Evolutionary conservation across 441 rosid species (phyloP).

Genomic region (Pelargonium fulgidum): DNA sequence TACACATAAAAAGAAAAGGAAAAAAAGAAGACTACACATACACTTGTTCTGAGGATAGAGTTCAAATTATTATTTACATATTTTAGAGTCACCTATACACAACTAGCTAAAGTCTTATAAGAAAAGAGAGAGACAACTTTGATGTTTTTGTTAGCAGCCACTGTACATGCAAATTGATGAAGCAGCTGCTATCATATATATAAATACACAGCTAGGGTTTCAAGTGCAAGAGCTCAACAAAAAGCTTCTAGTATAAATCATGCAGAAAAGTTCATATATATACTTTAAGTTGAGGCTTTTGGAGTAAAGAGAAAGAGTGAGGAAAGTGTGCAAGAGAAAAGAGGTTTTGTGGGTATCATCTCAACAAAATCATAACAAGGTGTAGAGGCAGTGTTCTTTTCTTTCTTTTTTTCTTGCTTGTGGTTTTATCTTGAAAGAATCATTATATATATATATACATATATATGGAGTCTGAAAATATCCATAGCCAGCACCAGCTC

Average conservation of each 20-base stretch:
- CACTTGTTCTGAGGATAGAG: too few relatives aligned
- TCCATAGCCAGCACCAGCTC: slow-evolving; percentile 22
- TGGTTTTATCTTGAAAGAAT: not conserved
- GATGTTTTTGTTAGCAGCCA: not conserved
- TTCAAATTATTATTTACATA: too few relatives aligned
- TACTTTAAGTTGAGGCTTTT: not conserved
- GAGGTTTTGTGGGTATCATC: not conserved
- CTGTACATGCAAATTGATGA: slow-evolving; percentile 3
- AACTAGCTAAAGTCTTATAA: not conserved
- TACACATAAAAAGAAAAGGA: too few relatives aligned
- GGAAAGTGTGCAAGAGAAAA: not conserved
- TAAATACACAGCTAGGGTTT: not conserved
- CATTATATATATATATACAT: slow-evolving; percentile 3
- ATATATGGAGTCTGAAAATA: slow-evolving; percentile 26
- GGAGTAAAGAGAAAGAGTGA: not conserved
- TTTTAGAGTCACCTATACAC: not conserved
- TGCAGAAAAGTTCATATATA: not conserved
- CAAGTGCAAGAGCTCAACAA: not conserved
- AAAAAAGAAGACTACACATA: too few relatives aligned
- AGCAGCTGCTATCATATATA: not conserved
- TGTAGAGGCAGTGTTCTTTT: not conserved
- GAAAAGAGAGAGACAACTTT: not conserved
- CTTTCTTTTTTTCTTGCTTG: not conserved
- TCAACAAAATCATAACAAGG: too few relatives aligned
- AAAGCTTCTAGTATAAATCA: not conserved